Evolutionary conservation across 129 eudicot species (phyloP).

Genomic region (Daucus carota): DNA sequence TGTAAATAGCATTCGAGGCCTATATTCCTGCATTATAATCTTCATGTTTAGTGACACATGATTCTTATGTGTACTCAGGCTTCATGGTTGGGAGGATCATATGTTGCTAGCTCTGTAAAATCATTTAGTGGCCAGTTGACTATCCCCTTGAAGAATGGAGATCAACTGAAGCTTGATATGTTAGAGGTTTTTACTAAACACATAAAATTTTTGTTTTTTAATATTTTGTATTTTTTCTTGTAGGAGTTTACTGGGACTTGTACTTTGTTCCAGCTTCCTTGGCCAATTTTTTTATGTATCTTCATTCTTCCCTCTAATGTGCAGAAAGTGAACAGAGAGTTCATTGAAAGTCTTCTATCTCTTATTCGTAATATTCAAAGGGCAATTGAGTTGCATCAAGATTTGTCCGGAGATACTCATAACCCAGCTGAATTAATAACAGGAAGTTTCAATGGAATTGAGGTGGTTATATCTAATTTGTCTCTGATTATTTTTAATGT

Average conservation of each 20-base stretch:
- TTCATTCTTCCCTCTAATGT: not conserved
- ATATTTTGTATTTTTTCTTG: not conserved
- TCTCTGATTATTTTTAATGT: not conserved
- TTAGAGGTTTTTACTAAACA: conserved; percentile 45
- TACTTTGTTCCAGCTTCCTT: not conserved
- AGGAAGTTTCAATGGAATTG: conserved; percentile 70
- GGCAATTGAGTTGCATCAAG: conserved; percentile 42
- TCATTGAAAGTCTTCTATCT: conserved; percentile 38
- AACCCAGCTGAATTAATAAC: conserved; percentile 49
- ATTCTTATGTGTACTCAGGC: conserved; percentile 37
- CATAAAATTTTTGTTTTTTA: not conserved
- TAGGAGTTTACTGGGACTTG: not conserved
- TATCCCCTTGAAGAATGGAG: conserved; percentile 46
- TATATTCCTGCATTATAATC: not conserved
- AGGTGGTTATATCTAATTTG: conserved; percentile 32
- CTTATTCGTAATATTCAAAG: conserved; percentile 43
- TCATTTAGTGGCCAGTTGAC: conserved; percentile 54
- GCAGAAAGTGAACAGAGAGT: conserved; percentile 75
- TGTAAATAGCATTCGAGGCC: not conserved
- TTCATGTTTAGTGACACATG: conserved; percentile 5
- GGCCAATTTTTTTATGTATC: not conserved
- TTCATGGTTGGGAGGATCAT: conserved; percentile 76
- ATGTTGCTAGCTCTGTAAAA: conserved; percentile 28
- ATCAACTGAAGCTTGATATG: conserved; percentile 54
- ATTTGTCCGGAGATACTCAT: conserved; percentile 30